Base-by-base conservation (phyloP, 192 early-diverging fungal genomes). In the Phycomyces blakesleeanus region DNA sequence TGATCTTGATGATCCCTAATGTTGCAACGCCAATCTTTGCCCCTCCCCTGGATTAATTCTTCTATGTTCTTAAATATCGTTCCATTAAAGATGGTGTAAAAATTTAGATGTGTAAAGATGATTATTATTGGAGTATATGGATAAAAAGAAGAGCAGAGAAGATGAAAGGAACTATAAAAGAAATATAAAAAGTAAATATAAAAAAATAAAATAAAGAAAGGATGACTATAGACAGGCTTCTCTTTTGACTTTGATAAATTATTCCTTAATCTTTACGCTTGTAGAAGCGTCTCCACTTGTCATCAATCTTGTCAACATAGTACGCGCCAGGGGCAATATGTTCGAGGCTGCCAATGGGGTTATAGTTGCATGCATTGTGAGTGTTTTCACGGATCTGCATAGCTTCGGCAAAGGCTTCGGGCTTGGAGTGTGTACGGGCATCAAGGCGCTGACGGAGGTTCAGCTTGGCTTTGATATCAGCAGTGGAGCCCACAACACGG, bases 231-330 rank as follows among this genome's bases (percentile, higher is more conserved):
- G 29, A 34, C 29, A 34, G 29, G 29, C 29, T 34, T 47, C 44
- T 47, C 44, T 47, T 14, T 47, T 18, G 12, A 14, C 18, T 18
- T 47, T 47, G 1, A 6, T 11, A 6, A 3, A 6, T 18, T 47
- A 3, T 47, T 3, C 11, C 38, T 56, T 66, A 67, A 40, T 68
- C 72, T 64, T 71, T 78, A 59, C 91, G 88, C 57, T 76, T 80
- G 68, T 99, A 99, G 57, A 81, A 83, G 49, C 97, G 82, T 61
- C 97, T 83, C 85, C 90, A 97, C 86, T 91, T 96, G 57, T 83
- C 84, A 70, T 99, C 97, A 41, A 99, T 81, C 63, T 86, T 81
- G 55, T 87, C 84, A 49, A 99, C 79, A 76, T 95, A 97, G 81
- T 87, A 99, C 40, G 91, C 89, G 51, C 94, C 94, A 9, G 82